Evolutionary conservation across 768 basidiomycete genomes (phyloP).

Genomic region (Lentinus tigrinus): DNA sequence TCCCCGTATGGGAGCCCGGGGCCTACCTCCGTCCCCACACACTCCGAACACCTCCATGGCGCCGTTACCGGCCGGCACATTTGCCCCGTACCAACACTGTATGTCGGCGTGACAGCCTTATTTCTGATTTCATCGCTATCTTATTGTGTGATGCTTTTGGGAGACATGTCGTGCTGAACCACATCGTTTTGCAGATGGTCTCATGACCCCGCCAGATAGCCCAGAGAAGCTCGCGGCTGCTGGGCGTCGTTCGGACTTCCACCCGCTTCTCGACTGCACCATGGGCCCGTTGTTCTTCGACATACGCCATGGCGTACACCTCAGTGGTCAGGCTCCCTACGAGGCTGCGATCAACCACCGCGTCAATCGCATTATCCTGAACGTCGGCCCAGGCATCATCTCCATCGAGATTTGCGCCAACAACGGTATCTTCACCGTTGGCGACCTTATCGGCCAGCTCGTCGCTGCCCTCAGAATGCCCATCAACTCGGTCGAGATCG

Average conservation of each 20-base stretch:
- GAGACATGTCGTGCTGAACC: conserved; percentile 1
- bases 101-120: conserved; percentile 4
- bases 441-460: conserved; percentile 13
- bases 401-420: conserved; percentile 5
- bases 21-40: conserved; percentile 15
- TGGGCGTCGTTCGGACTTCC: conserved; percentile 4
- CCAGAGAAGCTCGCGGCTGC: conserved; percentile 8
- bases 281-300: conserved; percentile 7
- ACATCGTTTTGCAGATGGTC: conserved; percentile 12
- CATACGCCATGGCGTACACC: neutral
- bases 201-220: conserved; percentile 21
- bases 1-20: conserved; percentile 16
- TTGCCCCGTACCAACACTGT: conserved; percentile 9
- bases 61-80: conserved; percentile 3
- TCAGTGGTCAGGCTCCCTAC: neutral
- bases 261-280: conserved; percentile 7
- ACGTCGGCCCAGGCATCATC: conserved; percentile 1
- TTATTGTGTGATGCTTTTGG: conserved; percentile 9
- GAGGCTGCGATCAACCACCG: conserved; percentile 13
- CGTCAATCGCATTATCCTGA: conserved; percentile 5
- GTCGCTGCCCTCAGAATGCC: neutral
- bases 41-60: conserved; percentile 10
- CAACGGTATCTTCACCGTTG: conserved; percentile 7
- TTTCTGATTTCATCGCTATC: neutral
- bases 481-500: neutral